Conservation (phyloP, 345 rosid genomes). For the Alliaria petiolata region DNA sequence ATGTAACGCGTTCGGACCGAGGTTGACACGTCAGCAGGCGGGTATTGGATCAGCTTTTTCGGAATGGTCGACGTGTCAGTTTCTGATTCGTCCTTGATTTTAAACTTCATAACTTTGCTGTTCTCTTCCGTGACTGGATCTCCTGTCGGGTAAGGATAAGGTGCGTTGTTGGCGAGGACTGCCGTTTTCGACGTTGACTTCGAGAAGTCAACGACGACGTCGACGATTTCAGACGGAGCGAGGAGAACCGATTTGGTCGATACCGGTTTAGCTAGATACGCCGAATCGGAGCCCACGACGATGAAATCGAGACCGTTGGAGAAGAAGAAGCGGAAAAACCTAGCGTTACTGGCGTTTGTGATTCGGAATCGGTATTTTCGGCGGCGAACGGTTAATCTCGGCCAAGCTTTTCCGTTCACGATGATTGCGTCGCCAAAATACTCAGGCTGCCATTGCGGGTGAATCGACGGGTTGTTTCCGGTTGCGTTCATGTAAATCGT, state of each 20-base stretch:
- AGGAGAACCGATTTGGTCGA: constrained; percentile 39
- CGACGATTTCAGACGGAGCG: constrained; percentile 76
- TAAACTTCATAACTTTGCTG: constrained; percentile 69
- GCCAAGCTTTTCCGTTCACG: constrained; percentile 97
- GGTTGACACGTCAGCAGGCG: constrained; percentile 39
- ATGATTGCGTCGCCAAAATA: constrained; percentile 78
- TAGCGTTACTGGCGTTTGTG: constrained; percentile 78
- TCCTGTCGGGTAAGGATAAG: constrained; percentile 70
- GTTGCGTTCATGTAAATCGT: constrained; percentile 76
- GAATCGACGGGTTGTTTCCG: constrained; percentile 83
- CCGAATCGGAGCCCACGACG: constrained; percentile 68
- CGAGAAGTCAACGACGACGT: constrained; percentile 76
- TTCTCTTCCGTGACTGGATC: constrained; percentile 60
- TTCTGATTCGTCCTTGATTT: constrained; percentile 39
- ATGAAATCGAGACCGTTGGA: constrained; percentile 59
- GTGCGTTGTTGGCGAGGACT: constrained; percentile 55
- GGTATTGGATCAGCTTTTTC: constrained; percentile 41
- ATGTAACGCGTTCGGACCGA: constrained; percentile 60
- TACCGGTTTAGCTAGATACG: constrained; percentile 48
- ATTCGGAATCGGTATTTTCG: constrained; percentile 81
- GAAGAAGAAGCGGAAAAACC: constrained; percentile 71
- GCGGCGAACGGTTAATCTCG: constrained; percentile 56
- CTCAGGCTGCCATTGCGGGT: constrained; percentile 98
- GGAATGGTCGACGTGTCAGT: constrained; percentile 53
- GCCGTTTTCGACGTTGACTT: constrained; percentile 42